A percentile compares a stretch with the other conserved stretches of the same genome.
These are phyloP conservation scores for Kwoniella sp. DNA, from an alignment of 768 basidiomycete genomes.

Conservation along the genomic window DNA sequence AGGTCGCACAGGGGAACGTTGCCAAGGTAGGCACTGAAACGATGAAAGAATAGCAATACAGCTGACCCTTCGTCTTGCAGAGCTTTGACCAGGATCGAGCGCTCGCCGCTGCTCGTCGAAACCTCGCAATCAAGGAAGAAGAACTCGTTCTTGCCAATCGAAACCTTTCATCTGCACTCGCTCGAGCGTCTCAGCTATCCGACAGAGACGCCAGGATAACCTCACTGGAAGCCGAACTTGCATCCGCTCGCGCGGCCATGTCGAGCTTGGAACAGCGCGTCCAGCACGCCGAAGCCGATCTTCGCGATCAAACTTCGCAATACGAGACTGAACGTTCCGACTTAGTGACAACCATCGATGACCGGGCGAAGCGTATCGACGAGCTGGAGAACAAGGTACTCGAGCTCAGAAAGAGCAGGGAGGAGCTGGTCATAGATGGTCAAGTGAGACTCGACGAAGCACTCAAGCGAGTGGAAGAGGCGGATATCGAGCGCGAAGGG, in stretches of 20 bases:
- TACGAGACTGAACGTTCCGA: slow-evolving; percentile 36
- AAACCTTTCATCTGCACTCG: slow-evolving; percentile 18
- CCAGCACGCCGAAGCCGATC: slow-evolving; percentile 17
- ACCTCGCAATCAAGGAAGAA: slow-evolving; percentile 34
- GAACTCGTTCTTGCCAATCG: slow-evolving; percentile 30
- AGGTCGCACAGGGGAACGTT: slow-evolving; percentile 4
- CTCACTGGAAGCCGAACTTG: slow-evolving; percentile 9
- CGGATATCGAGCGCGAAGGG: slow-evolving; percentile 9
- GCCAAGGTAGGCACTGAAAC: slow-evolving; percentile 9
- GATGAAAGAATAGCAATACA: background rate
- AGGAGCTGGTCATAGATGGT: slow-evolving; percentile 45
- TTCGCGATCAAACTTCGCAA: slow-evolving; percentile 29
- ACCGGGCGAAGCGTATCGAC: slow-evolving; percentile 35
- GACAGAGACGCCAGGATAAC: slow-evolving; percentile 12
- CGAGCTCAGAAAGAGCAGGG: slow-evolving; percentile 39
- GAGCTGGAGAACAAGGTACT: slow-evolving; percentile 40
- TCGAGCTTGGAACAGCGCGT: slow-evolving; percentile 8
- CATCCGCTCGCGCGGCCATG: slow-evolving; percentile 5
- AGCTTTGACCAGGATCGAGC: slow-evolving; percentile 39
- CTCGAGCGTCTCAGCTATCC: slow-evolving; percentile 16
- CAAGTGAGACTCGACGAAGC: slow-evolving; percentile 32
- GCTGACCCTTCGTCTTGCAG: slow-evolving; percentile 11
- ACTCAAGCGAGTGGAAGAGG: slow-evolving; percentile 2
- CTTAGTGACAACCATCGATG: slow-evolving; percentile 34
- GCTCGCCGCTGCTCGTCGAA: slow-evolving; percentile 35